Base-by-base conservation (phyloP, 192 early-diverging fungal species). In the Chytriomyces hyalinus region DNA sequence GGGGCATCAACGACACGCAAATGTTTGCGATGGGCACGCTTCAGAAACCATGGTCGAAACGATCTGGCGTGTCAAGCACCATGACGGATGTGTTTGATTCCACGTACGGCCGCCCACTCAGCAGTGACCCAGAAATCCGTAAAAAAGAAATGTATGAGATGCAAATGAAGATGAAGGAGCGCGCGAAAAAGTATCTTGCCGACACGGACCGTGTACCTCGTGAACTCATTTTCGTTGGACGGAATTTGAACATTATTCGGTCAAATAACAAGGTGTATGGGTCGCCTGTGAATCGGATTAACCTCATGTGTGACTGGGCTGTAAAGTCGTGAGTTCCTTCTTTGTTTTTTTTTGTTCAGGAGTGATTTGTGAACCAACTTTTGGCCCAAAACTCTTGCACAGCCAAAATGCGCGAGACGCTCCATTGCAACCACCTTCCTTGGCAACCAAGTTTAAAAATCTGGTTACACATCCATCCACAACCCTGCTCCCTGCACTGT, bases 141-240 rank as follows among this genome's bases (percentile, higher is more conserved):
- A 65, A 65, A 65, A 65, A 65, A 28, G n/a, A 65, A n/a, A 17
- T 65, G 15, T 65, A 65, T 65, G 63, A 65, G n/a, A 81, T 88
- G 74, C 94, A 98, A 63, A 86, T 89, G 84, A 86, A 88, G 57
- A 82, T 93, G 59, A 95, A 97, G 83, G 84, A 90, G 17, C 83
- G 89, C 6, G 87, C 93, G 4, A 85, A 90, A 47, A 78, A 91
- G 3, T 95, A 95, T 44, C 81, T 98, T 60, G 79, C 80, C 43
- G 86, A 94, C 53, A 88, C 92, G 49, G 87, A 89, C 50, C 77
- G 81, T 6, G 78, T 98, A 50, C 96, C 96, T 47, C 91, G 90
- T 47, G 96, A 96, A 81, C 83, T 98, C 8, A 94, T 98, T 47
- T 97, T 98, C 79, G 83, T 98, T 24, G 90, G 90, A 9, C 83